phyloP scores from a whole-genome alignment of 305 asterid species.

The Fraxinus nigra region DNA sequence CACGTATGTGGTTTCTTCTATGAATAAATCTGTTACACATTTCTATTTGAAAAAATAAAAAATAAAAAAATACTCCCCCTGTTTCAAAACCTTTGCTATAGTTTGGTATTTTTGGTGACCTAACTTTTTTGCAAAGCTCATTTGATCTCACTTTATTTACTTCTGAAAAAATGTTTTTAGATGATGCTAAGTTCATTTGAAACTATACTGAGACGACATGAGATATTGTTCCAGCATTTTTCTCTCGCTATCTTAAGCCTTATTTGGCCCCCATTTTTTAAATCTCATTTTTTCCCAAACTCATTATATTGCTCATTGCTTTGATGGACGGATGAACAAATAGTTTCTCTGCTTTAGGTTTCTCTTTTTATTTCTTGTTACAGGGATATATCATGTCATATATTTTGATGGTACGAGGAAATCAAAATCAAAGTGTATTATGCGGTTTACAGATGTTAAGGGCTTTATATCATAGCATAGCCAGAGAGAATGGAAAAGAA shows the following conservation, averaged over 20 bases:
- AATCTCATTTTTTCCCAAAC: neutral
- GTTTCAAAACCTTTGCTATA: neutral
- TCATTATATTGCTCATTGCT: neutral
- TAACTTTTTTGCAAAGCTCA: neutral
- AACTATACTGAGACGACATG: neutral
- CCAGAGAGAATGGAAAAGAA: neutral
- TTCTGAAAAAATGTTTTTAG: neutral
- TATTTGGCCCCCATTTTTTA: neutral
- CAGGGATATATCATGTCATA: neutral
- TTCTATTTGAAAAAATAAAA: neutral
- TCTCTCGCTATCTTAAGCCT: neutral
- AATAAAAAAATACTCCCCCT: neutral
- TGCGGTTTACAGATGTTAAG: neutral
- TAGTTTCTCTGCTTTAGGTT: neutral
- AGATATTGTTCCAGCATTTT: neutral
- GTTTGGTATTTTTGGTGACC: neutral
- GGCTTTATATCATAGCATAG: neutral
- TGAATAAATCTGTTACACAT: neutral
- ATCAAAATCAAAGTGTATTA: neutral
- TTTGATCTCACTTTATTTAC: neutral
- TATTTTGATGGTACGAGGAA: neutral
- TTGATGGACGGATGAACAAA: neutral
- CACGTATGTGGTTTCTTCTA: conserved; percentile 60
- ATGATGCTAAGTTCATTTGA: neutral
- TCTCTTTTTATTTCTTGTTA: neutral